Evolutionary conservation across 2,329 filamentous ascomycete genomes (phyloP), one percentile per base, ranked within the genome.

Genomic region (Teratosphaeria gauchensis): DNA sequence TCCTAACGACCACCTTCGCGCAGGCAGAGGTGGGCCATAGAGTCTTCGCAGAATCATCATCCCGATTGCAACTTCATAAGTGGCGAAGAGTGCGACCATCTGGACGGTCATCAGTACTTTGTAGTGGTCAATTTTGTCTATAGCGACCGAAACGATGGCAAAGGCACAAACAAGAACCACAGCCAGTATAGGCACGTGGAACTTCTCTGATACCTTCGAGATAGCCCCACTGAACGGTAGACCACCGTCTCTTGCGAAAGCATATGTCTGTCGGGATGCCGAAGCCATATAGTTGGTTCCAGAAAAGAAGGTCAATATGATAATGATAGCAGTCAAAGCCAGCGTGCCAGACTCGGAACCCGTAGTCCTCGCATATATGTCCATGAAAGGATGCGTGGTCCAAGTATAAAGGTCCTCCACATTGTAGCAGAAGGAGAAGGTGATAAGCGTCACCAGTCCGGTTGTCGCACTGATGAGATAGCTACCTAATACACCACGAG

Each of bases 161-260:
- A 42, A 42, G 35, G 35, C 14, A 42, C 11, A 16, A 14, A 42
- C 35, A 16, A 42, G n/a, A 11, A 42, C 35, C 35, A 42, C 35
- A 42, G 35, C 35, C 12, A 42, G 35, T 42, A 42, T 16, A 16
- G 11, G n/a, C 14, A 42, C 35, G n/a, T 16, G 35, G n/a, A 14
- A 16, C 12, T 42, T 42, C 35, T 42, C n/a, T 16, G 35, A 14
- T 16, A 42, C 3, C 35, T 42, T 42, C 12, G 35, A 14, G 14
- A 42, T 42, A 4, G 35, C 35, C n/a, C n/a, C 35, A 16, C 35
- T 42, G 8, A 42, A 42, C 14, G 35, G 12, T 11, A 42, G 35
- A 42, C 35, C 60, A n/a, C 58, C 19, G 56, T 76, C 74, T 51
- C 74, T 68, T 2, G 74, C 72, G 58, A 76, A 76, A 6, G 72